Conservation (phyloP, 768 basidiomycete species). For the Saitozyma podzolica region DNA sequence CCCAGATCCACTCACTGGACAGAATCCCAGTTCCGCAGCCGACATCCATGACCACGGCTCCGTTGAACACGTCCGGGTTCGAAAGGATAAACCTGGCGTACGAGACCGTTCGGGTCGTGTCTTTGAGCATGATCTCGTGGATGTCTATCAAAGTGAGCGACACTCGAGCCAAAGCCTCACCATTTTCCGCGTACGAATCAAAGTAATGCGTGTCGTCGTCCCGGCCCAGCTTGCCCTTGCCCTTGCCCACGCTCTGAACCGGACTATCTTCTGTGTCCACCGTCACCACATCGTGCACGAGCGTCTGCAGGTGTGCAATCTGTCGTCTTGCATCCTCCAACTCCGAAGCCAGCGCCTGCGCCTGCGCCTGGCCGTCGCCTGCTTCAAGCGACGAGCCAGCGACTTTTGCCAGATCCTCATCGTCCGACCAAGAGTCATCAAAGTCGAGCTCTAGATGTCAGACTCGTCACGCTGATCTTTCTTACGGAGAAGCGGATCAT, state of each 20-base stretch:
- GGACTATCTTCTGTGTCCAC: constrained; percentile 4
- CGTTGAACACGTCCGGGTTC: constrained; percentile 76
- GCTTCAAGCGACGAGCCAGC: too few relatives aligned
- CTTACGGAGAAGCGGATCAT: constrained; percentile 87
- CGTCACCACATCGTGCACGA: constrained; percentile 9
- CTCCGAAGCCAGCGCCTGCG: constrained; percentile 19
- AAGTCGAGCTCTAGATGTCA: constrained; percentile 61
- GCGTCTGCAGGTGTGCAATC: constrained; percentile 8
- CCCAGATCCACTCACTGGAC: constrained; percentile 38
- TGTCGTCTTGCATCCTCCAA: constrained; percentile 12
- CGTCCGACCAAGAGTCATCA: constrained; percentile 61
- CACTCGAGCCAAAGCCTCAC: constrained; percentile 54
- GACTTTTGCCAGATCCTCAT: constrained; percentile 55
- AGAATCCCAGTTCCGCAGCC: constrained; percentile 95
- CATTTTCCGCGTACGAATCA: constrained; percentile 82
- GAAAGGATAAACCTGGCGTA: constrained; percentile 88
- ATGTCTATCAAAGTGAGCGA: constrained; percentile 63
- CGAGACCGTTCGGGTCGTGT: constrained; percentile 87
- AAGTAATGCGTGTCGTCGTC: constrained; percentile 96
- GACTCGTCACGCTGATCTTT: constrained; percentile 14
- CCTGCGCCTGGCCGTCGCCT: too few relatives aligned
- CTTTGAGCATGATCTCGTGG: constrained; percentile 94
- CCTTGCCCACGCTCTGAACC: constrained; percentile 9
- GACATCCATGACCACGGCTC: constrained; percentile 86
- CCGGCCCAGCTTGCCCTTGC: constrained; percentile 48